Conservation (phyloP, 192 early-diverging fungal genomes). For the Geranomyces michiganensis region DNA sequence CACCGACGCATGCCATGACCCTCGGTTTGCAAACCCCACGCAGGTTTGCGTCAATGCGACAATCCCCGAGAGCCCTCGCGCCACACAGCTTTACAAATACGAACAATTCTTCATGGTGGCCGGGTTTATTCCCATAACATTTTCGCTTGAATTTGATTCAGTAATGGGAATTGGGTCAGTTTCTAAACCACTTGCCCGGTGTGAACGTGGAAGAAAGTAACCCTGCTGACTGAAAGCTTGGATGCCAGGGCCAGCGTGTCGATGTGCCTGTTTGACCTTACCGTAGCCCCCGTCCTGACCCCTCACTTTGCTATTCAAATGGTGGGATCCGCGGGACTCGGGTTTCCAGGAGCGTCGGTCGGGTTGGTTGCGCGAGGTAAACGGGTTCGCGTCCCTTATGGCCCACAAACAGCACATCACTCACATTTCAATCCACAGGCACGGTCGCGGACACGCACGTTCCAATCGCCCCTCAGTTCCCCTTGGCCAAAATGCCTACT, state of each 20-base stretch:
- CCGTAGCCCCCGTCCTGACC: not conserved
- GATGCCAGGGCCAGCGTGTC: not conserved
- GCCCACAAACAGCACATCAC: no score
- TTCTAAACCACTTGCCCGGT: not conserved
- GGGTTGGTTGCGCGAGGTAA: slow-evolving; percentile 4
- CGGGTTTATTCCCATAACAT: slow-evolving; percentile 4
- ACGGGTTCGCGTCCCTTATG: no score
- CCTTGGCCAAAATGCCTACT: slow-evolving; percentile 10
- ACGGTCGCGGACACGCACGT: slow-evolving; percentile 19
- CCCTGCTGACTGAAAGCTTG: not conserved
- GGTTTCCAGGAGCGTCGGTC: not conserved
- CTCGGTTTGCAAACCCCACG: no score
- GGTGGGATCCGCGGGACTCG: not conserved
- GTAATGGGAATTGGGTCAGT: not conserved
- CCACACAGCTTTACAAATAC: not conserved
- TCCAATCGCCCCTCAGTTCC: slow-evolving; percentile 8
- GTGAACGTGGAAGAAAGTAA: no score
- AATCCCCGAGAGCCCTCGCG: no score
- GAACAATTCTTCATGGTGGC: not conserved
- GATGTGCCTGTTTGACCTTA: slow-evolving; percentile 5
- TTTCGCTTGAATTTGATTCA: not conserved
- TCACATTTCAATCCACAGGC: not conserved
- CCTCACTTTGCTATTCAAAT: slow-evolving; percentile 7
- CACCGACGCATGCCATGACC: no score
- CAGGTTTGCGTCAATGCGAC: no score